Evolutionary conservation across 2,329 filamentous ascomycete species (phyloP), one percentile per base, ranked within the genome.

Genomic region (Stylonectria norvegica): DNA sequence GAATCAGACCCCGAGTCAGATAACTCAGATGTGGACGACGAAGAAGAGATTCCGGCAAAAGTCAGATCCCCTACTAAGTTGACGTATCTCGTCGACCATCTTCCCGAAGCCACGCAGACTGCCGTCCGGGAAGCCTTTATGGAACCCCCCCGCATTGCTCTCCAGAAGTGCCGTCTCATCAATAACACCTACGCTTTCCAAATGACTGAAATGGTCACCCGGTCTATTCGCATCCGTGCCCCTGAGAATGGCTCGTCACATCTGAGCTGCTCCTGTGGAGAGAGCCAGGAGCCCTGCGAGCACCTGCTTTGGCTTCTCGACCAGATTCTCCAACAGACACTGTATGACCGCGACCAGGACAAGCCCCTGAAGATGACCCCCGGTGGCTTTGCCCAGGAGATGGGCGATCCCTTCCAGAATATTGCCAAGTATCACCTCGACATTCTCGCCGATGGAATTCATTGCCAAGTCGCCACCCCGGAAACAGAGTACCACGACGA

Each of bases 221-320:
- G 71, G 9, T 73, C 72, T 14, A 65, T 79, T 29, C 68, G 74
- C 28, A 73, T 76, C 20, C 69, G 70, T 2, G 61, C 65, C 2
- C 55, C 64, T 0, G 57, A 57, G 20, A 68, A 68, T 45, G 64
- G 55, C 22, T 66, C 63, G 34, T 60, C 70, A 2, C 54, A 53
- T 1, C 66, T 76, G 4, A 65, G 57, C 14, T 79, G 76, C 59
- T 72, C 69, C 19, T 78, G 75, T 44, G 56, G 50, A 30, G 50
- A 51, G n/a, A 46, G 50, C 32, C 48, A 52, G 34, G 48, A 54
- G 23, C 71, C 70, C 0, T 79, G 76, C 52, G 64, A 68, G 9
- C 76, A 79, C 44, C 58, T 76, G 20, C 56, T 79, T 19, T 78
- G 75, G 74, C 63, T 79, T 11, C 66, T 76, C 34, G 76, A 79